Conservation (phyloP, 2,329 filamentous ascomycete genomes). For the Fusarium sp. region DNA sequence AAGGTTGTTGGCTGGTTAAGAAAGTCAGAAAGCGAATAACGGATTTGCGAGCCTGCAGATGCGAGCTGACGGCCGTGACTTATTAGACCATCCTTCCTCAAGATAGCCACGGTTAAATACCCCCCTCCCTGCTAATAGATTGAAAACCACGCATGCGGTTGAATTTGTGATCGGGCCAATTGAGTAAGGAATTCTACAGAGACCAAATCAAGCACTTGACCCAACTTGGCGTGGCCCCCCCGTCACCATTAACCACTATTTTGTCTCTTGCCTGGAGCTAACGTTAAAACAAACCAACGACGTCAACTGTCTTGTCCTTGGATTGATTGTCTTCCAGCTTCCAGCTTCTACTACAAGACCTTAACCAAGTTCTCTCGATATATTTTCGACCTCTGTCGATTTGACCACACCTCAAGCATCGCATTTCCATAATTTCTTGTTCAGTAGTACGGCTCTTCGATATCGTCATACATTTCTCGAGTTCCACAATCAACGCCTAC, state of each 20-base stretch:
- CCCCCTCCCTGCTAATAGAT: background rate
- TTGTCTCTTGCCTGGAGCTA: background rate
- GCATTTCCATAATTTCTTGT: background rate
- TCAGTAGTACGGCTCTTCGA: background rate
- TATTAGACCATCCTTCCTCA: conserved; percentile 21
- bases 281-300: conserved; percentile 42
- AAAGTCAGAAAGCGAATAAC: conserved; percentile 22
- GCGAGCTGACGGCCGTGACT: conserved; percentile 15
- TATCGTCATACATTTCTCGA: conserved; percentile 11
- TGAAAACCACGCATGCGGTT: conserved; percentile 30
- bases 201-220: conserved; percentile 40
- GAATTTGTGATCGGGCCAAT: conserved; percentile 22
- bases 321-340: conserved; percentile 19
- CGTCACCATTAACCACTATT: conserved; percentile 30
- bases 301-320: conserved; percentile 42
- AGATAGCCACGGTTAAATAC: conserved; percentile 23
- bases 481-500: conserved; percentile 16
- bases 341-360: conserved; percentile 22
- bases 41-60: conserved; percentile 1
- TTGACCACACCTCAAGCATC: background rate
- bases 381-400: conserved; percentile 7
- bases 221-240: conserved; percentile 30
- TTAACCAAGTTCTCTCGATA: conserved; percentile 4
- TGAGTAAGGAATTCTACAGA: conserved; percentile 29
- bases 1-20: conserved; percentile 11